Percentiles rank a stretch among this genome's conserved stretches.
phyloP scores from a whole-genome alignment of 495 filamentous ascomycete species.

The Penicillium samsonianum region DNA sequence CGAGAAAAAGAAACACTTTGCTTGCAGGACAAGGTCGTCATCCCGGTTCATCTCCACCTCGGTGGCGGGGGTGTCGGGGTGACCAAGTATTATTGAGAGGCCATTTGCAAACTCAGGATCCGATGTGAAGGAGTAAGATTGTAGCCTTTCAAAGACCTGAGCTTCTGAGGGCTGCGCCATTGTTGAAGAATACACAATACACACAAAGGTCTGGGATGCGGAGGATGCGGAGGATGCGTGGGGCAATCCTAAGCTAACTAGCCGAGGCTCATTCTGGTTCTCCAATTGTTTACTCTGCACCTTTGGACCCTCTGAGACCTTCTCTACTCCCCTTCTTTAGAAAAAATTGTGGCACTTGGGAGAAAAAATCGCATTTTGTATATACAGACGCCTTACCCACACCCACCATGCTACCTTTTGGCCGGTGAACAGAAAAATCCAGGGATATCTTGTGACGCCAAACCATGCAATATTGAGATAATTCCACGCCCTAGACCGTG shows the following conservation, averaged over 20 bases:
- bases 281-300: not conserved
- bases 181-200: constrained; percentile 2
- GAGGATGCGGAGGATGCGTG: constrained; percentile 16
- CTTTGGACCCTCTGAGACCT: not conserved
- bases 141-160: constrained; percentile 31
- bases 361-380: not conserved
- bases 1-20: constrained; percentile 56
- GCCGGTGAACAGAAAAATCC: not conserved
- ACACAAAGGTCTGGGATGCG: not conserved
- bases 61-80: constrained; percentile 42
- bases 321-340: not conserved
- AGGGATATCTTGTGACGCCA: constrained; percentile 19
- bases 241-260: constrained; percentile 2
- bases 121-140: constrained; percentile 40
- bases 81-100: constrained; percentile 50
- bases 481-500: constrained; percentile 17
- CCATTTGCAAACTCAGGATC: constrained; percentile 53
- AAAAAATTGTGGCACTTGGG: not conserved
- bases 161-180: constrained; percentile 5
- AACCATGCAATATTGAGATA: constrained; percentile 22
- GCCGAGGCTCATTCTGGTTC: not conserved
- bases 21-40: constrained; percentile 50
- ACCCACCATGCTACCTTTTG: not conserved
- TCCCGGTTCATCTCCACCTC: constrained; percentile 42
- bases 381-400: not conserved